Evolutionary conservation across 495 filamentous ascomycete species (phyloP), one percentile per base, ranked within the genome.

Genomic region (Bombardia bombarda): DNA sequence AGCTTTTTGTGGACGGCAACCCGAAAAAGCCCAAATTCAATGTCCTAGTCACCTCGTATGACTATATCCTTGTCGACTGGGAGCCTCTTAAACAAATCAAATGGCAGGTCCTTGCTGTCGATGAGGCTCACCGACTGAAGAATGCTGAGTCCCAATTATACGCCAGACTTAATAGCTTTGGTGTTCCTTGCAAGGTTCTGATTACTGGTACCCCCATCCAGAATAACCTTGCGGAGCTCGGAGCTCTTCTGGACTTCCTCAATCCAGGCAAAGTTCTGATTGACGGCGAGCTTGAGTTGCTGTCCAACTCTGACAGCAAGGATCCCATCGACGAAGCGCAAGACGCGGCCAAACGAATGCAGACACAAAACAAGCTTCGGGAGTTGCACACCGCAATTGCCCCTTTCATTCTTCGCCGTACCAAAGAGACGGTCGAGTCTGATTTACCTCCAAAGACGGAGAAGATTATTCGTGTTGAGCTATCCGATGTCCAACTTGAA

Each of bases 171-270:
- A 74, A 83, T 41, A 85, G 85, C 43, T 95, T 95, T 57, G 84
- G 83, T 51, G 77, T 86, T 4, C 87, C 87, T 3, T 83, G 82
- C 60, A 82, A 86, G 37, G 79, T 97, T 30, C 75, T 99, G 38
- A 97, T 99, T 50, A 99, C 92, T 4, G 92, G 92, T 22, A 99
- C 92, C 1, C 92, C 92, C 0, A 88, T 99, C 49, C 92, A 99
- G 56, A 99, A 99, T 61, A 96, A 90, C 42, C 66, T 97, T 8
- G 87, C 85, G 13, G 92, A 99, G 58, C 72, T 99, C 3, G 83
- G 86, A 3, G 86, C 92, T 1, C 75, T 99, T 14, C 80, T 99
- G 58, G 89, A 97, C 58, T 97, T 99, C 58, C 74, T 97, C 9
- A 95, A 93, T 63, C 92, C 92, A 13, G 92, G 89, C 10, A 75